Percentiles rank a stretch among this genome's conserved stretches.
phyloP scores from a whole-genome alignment of 352 stramenopile species.

The Phytophthora citricola region DNA sequence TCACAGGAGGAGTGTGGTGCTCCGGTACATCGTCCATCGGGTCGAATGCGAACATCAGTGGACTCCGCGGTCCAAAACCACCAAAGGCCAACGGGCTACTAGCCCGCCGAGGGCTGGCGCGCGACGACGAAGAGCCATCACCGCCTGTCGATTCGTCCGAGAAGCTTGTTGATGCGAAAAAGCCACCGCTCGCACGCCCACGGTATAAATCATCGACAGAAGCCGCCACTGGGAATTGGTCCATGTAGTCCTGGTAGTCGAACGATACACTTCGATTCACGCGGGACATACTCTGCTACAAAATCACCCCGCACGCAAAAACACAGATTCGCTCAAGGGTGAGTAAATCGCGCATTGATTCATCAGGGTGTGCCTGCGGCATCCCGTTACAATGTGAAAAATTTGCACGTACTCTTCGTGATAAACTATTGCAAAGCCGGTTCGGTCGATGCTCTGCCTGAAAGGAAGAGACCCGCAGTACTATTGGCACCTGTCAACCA shows the following conservation, averaged over 20 bases:
- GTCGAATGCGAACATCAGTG: slow-evolving; percentile 83
- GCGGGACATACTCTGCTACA: slow-evolving; percentile 64
- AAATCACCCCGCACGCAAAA: slow-evolving; percentile 7
- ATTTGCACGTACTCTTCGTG: slow-evolving; percentile 58
- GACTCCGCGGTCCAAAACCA: slow-evolving; percentile 70
- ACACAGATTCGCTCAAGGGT: slow-evolving; percentile 19
- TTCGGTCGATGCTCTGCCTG: slow-evolving; percentile 57
- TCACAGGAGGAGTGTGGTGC: slow-evolving; percentile 27
- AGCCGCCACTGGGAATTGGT: slow-evolving; percentile 39
- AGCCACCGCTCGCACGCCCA: slow-evolving; percentile 43
- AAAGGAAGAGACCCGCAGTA: slow-evolving; percentile 29
- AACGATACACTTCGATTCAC: slow-evolving; percentile 81
- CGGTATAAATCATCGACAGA: slow-evolving; percentile 68
- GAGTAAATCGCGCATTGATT: slow-evolving; percentile 25
- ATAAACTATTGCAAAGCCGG: slow-evolving; percentile 58
- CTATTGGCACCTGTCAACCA: not conserved
- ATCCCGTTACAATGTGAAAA: slow-evolving; percentile 10
- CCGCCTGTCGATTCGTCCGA: slow-evolving; percentile 63
- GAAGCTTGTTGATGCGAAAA: slow-evolving; percentile 58
- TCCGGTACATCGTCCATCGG: slow-evolving; percentile 71
- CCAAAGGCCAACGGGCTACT: slow-evolving; percentile 66
- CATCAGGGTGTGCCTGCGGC: not conserved
- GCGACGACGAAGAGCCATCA: slow-evolving; percentile 43
- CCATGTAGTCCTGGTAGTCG: slow-evolving; percentile 69
- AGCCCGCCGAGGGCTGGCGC: slow-evolving; percentile 57